These are phyloP conservation scores for Schrenkiella parvula DNA, from an alignment of 345 rosid species.

Conservation along the genomic window DNA sequence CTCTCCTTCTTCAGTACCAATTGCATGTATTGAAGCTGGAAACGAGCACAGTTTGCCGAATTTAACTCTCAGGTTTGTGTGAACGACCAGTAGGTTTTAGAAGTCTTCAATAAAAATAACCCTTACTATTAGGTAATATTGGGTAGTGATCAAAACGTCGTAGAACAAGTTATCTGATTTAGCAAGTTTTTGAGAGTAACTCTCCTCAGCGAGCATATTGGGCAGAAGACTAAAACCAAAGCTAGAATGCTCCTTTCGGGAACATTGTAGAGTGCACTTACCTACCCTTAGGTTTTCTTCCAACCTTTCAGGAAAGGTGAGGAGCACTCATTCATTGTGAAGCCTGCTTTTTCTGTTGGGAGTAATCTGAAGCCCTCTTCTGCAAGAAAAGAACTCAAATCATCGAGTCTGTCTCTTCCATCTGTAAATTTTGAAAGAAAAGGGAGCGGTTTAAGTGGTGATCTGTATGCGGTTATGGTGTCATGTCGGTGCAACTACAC, in stretches of 20 bases:
- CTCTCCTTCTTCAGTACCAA: slow-evolving; percentile 73
- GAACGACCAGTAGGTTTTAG: slow-evolving; percentile 10
- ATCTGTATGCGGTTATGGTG: slow-evolving; percentile 79
- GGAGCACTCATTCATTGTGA: slow-evolving; percentile 93
- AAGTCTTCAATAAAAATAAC: not conserved
- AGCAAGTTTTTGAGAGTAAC: not conserved
- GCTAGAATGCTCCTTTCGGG: not conserved
- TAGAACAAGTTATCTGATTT: slow-evolving; percentile 2
- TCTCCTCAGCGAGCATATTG: not conserved
- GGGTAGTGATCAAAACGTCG: not conserved
- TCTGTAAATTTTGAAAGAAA: slow-evolving; percentile 50
- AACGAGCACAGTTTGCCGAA: slow-evolving; percentile 74
- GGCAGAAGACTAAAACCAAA: slow-evolving; percentile 5
- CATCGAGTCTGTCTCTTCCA: slow-evolving; percentile 44
- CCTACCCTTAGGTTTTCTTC: slow-evolving; percentile 11
- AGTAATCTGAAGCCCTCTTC: slow-evolving; percentile 49
- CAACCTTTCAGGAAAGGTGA: slow-evolving; percentile 79
- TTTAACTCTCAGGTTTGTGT: slow-evolving; percentile 65
- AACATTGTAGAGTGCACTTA: slow-evolving; percentile 19
- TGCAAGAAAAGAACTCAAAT: slow-evolving; percentile 42
- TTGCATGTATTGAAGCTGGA: slow-evolving; percentile 95
- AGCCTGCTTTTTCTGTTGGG: slow-evolving; percentile 61
- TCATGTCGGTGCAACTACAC: slow-evolving; percentile 91
- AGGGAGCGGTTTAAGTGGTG: slow-evolving; percentile 40
- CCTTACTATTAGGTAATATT: slow-evolving; percentile 3